Conservation (phyloP, 2,329 filamentous ascomycete genomes). For the Exophiala dermatitidis region DNA sequence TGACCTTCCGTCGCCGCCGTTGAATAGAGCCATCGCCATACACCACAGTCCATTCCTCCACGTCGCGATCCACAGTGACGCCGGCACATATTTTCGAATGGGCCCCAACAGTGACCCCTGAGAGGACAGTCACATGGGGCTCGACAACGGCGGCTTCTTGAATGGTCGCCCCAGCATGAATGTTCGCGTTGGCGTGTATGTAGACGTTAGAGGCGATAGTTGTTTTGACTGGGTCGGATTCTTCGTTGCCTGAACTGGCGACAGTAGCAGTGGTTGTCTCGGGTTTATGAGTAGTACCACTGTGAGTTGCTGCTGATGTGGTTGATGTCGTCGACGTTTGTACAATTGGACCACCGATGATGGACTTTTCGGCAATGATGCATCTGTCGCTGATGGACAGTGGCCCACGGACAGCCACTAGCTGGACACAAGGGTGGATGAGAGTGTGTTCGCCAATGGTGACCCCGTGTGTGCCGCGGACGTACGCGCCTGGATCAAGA, state of each 20-base stretch:
- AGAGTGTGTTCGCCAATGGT: constrained; percentile 69
- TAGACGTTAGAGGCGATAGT: constrained; percentile 36
- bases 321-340: too few species aligned
- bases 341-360: constrained; percentile 38
- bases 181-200: constrained; percentile 34
- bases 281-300: too few species aligned
- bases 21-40: constrained; percentile 49
- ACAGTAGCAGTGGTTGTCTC: too few species aligned
- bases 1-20: constrained; percentile 29
- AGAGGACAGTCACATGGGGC: constrained; percentile 35
- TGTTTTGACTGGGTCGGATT: constrained; percentile 22
- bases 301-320: too few species aligned
- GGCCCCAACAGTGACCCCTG: constrained; percentile 34
- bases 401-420: constrained; percentile 71
- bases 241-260: constrained; percentile 3
- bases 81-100: constrained; percentile 65
- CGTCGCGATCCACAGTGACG: constrained; percentile 47
- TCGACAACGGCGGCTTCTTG: constrained; percentile 40
- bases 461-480: constrained; percentile 69
- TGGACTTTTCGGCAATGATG: constrained; percentile 63
- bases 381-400: constrained; percentile 75
- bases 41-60: constrained; percentile 63
- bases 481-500: constrained; percentile 42
- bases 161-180: constrained; percentile 37
- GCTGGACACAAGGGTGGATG: constrained; percentile 75